Evolutionary conservation across 2,329 filamentous ascomycete genomes (phyloP).

Genomic region (Talaromyces sp.): DNA sequence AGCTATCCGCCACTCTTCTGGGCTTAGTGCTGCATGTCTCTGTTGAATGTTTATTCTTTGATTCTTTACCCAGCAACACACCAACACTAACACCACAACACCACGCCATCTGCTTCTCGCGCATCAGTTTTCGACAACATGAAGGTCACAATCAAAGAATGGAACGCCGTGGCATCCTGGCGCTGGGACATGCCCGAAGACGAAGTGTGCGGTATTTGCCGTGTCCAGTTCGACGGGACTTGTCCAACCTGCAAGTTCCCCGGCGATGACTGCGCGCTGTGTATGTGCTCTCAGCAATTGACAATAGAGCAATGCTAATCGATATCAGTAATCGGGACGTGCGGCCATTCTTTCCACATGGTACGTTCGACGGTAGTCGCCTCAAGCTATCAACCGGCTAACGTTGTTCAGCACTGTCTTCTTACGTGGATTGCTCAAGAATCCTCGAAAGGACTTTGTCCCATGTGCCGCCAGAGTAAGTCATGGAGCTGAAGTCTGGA

Average conservation of each 20-base stretch:
- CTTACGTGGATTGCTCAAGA: constrained; percentile 86
- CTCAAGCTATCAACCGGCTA: neutral
- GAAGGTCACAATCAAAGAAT: constrained; percentile 93
- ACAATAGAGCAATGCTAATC: neutral
- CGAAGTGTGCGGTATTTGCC: constrained; percentile 97
- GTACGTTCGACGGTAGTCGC: constrained; percentile 46
- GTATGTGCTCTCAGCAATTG: constrained; percentile 45
- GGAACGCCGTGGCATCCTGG: constrained; percentile 95
- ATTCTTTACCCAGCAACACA: neutral
- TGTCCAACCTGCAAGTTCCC: constrained; percentile 98
- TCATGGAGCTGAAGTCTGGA: neutral
- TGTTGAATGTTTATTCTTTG: neutral
- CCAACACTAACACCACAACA: neutral
- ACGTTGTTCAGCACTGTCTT: constrained; percentile 77
- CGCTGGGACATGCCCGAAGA: constrained; percentile 96
- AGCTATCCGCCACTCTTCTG: neutral
- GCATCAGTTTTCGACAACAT: constrained; percentile 48
- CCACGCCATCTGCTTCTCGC: neutral
- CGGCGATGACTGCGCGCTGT: constrained; percentile 87
- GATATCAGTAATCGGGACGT: constrained; percentile 80
- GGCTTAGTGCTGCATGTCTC: neutral
- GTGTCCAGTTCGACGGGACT: constrained; percentile 94
- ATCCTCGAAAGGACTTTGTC: constrained; percentile 86
- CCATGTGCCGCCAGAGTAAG: constrained; percentile 94
- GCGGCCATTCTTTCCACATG: constrained; percentile 97